A percentile compares a stretch with the other conserved stretches of the same genome.
Evolutionary conservation across 176 grass and related monocot species (phyloP).

Genomic region (Guadua angustifolia): DNA sequence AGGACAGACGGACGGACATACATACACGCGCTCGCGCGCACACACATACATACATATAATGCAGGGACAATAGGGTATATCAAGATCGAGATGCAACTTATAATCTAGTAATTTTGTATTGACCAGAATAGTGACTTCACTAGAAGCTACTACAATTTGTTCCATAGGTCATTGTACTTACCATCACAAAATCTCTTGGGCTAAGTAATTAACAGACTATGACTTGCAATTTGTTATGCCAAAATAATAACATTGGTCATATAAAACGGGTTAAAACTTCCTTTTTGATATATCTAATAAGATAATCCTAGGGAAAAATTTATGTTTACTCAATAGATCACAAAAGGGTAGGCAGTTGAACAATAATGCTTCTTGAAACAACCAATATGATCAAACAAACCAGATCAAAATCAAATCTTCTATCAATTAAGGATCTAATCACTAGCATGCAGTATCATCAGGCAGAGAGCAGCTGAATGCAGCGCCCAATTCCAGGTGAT

Average conservation of each 20-base stretch:
- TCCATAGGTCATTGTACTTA: slow-evolving; percentile 1
- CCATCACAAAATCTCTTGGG: slow-evolving; percentile 2
- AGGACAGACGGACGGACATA: too few species aligned
- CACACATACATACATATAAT: background rate
- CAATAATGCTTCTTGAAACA: background rate
- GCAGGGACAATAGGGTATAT: slow-evolving; percentile 19
- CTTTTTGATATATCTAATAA: slow-evolving; percentile 3
- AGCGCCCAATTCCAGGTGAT: background rate
- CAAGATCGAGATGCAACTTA: background rate
- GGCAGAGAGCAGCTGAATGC: background rate
- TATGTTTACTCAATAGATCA: background rate
- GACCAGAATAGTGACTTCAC: background rate
- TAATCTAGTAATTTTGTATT: background rate
- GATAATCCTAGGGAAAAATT: background rate
- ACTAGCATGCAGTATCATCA: background rate
- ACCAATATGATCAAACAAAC: slow-evolving; percentile 13
- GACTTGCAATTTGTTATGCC: background rate
- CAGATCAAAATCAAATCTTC: slow-evolving; percentile 10
- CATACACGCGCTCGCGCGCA: too few species aligned
- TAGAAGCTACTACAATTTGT: background rate
- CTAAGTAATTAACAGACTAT: background rate
- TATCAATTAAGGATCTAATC: background rate
- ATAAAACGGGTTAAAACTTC: background rate
- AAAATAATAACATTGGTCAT: slow-evolving; percentile 8
- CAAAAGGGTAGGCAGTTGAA: background rate